phyloP scores from a whole-genome alignment of 2,329 filamentous ascomycete species.

The Xylariaceae sp. region DNA sequence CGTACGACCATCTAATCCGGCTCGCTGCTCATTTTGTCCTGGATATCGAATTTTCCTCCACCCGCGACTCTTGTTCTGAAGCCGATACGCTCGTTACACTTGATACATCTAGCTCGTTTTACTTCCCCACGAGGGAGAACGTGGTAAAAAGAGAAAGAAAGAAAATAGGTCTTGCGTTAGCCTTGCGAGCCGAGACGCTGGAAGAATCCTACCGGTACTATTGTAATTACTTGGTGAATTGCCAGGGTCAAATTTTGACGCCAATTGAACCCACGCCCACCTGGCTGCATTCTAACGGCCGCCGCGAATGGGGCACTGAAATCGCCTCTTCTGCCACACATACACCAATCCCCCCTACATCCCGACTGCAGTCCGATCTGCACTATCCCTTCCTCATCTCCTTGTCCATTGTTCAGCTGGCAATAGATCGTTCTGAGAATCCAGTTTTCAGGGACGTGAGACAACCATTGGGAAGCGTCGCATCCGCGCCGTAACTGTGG shows the following conservation, averaged over 20 bases:
- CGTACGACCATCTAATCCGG: constrained; percentile 17
- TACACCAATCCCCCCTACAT: constrained; percentile 1
- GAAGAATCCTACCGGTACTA: constrained; percentile 1
- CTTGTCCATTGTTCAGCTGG: constrained; percentile 16
- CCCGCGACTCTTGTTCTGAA: constrained; percentile 17
- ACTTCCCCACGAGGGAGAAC: neutral
- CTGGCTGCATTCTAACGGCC: constrained; percentile 16
- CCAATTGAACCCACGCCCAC: constrained; percentile 18
- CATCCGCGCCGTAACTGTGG: constrained; percentile 23
- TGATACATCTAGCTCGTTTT: constrained; percentile 13
- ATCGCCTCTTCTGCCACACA: constrained; percentile 13
- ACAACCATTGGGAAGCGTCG: constrained; percentile 22
- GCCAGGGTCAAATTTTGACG: constrained; percentile 18
- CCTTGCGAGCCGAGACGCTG: constrained; percentile 13
- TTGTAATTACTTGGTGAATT: neutral
- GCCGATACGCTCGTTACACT: constrained; percentile 24
- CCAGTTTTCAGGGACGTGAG: constrained; percentile 22
- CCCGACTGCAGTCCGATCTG: constrained; percentile 18
- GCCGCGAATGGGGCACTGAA: constrained; percentile 22
- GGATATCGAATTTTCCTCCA: constrained; percentile 10
- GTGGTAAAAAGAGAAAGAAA: no score
- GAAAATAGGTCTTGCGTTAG: constrained; percentile 1
- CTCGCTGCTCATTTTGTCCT: constrained; percentile 11
- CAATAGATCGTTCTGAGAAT: constrained; percentile 16
- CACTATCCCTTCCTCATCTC: constrained; percentile 19